Evolutionary conservation across 2,329 filamentous ascomycete species (phyloP), one percentile per base, ranked within the genome.

Genomic region (Apiospora hydei): DNA sequence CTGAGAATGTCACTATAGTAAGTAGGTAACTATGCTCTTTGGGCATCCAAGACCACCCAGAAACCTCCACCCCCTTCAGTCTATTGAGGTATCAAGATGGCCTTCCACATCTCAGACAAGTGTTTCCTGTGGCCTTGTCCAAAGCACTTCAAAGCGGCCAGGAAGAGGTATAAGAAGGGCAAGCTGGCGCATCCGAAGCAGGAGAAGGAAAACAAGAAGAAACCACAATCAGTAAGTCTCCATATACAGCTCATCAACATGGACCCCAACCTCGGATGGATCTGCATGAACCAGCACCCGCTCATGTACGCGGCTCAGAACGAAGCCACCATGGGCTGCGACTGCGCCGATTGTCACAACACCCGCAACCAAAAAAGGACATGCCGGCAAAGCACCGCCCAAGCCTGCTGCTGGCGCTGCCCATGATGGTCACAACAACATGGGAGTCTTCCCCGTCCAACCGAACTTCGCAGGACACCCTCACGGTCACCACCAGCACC

Each of bases 51-150:
- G 7, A 13, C 14, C 21, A 13, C 10, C 18, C 57, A 41, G 10
- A 14, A n/a, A 38, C 34, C 13, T 41, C 13, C 24, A 3, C 8
- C 30, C 30, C 1, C 30, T 30, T 64, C 34, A 41, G 34, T 3
- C 21, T n/a, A 11, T 13, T 41, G 18, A 64, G 21, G 18, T 24
- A 18, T 13, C 8, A 64, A 41, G 21, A 30, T 64, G 34, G 34
- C 30, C n/a, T n/a, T 64, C 57, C 57, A 34, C 34, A 18, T n/a
- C 57, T n/a, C 34, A 41, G 30, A 11, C 66, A 68, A 26, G 66
- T 68, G 41, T 68, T 47, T 68, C 5, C 26, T 68, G 7, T 68
- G 66, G 66, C 66, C 44, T 44, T 68, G 66, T 46, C 66, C 66
- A 26, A 46, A 30, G 16, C 46, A 41, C 41, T 68, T 26, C 41